These are phyloP conservation scores for Pseudogymnoascus verrucosus DNA, from an alignment of 2,329 filamentous ascomycete species.

Conservation along the genomic window DNA sequence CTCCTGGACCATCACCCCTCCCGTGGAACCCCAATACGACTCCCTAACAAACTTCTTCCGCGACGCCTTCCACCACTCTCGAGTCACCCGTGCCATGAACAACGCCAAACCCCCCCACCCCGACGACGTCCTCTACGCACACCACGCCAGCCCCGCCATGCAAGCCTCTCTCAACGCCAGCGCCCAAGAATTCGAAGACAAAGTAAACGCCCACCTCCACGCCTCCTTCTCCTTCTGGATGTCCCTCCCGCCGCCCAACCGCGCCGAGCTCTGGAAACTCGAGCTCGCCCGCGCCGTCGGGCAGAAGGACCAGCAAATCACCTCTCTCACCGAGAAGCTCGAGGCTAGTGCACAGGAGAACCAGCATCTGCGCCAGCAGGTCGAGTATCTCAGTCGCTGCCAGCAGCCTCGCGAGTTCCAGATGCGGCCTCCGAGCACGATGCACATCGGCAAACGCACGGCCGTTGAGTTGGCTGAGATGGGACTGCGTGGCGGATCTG, in stretches of 20 bases:
- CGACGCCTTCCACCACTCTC: constrained; percentile 61
- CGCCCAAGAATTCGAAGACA: constrained; percentile 49
- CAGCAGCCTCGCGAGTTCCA: constrained; percentile 55
- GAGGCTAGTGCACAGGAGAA: constrained; percentile 43
- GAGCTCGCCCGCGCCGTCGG: constrained; percentile 54
- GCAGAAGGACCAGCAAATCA: constrained; percentile 45
- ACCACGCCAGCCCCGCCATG: constrained; percentile 28
- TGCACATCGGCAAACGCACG: constrained; percentile 43
- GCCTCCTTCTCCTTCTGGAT: constrained; percentile 73
- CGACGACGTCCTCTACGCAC: constrained; percentile 19
- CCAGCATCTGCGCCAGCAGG: constrained; percentile 46
- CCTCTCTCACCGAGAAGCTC: constrained; percentile 41
- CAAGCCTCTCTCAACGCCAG: constrained; percentile 25
- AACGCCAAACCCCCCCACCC: constrained; percentile 41
- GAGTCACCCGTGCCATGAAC: constrained; percentile 41
- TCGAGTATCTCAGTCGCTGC: constrained; percentile 49
- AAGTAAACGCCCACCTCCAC: constrained; percentile 67
- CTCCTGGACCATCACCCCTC: constrained; percentile 75
- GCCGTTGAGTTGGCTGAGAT: constrained; percentile 41
- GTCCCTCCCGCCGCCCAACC: constrained; percentile 46
- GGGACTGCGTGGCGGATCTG: constrained; percentile 31
- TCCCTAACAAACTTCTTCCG: constrained; percentile 61
- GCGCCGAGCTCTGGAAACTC: constrained; percentile 52
- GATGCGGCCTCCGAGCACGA: constrained; percentile 42
- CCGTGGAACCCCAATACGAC: constrained; percentile 64